Base-by-base conservation (phyloP, 208 protist genomes). In the Leptomonas pyrrhocoris region DNA sequence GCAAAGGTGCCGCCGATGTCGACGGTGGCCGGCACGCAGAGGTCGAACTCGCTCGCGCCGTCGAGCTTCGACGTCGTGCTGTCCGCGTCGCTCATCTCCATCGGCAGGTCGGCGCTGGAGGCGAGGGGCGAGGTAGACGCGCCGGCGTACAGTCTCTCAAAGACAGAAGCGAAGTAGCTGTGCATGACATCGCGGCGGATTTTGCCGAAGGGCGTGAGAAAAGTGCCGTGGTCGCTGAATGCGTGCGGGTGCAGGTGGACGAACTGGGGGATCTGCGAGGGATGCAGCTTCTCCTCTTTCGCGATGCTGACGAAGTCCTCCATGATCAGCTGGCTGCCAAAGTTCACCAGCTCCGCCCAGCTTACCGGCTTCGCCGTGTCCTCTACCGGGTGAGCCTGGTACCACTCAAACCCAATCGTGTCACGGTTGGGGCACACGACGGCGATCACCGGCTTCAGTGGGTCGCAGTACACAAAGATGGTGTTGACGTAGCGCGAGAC, bases 1-100 rank as follows among this genome's bases (percentile, higher is more conserved):
- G 89, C 87, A 67, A 95, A 96, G 30, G 90, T 97, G 48, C 93
- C 93, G 19, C 93, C 93, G 77, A 97, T 96, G 73, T 97, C 93
- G 46, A 97, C 81, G 21, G 84, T 82, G 21, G 91, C 53, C 12
- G 93, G 93, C 21, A 95, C 86, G 28, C 69, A 71, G 23, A 94
- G 64, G 27, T 77, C 34, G 15, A 71, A 59, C 6, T 56, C 42
- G 25, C 36, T 40, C 1, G 42, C n/a, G 7, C 40, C 46, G 57
- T 55, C 50, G 2, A 72, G 23, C 63, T 23, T 51, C 27, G 64
- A 59, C 40, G 30, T 60, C 31, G 73, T 80, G 65, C 48, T 77
- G 30, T 86, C 79, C 15, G 53, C 58, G 34, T 85, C 83, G 67
- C 79, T 88, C 59, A 69, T 27, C 21, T 64, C 61, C 30, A 59